Conservation (phyloP, 805 yeast genomes). For the Ogataea paradorogensis region DNA sequence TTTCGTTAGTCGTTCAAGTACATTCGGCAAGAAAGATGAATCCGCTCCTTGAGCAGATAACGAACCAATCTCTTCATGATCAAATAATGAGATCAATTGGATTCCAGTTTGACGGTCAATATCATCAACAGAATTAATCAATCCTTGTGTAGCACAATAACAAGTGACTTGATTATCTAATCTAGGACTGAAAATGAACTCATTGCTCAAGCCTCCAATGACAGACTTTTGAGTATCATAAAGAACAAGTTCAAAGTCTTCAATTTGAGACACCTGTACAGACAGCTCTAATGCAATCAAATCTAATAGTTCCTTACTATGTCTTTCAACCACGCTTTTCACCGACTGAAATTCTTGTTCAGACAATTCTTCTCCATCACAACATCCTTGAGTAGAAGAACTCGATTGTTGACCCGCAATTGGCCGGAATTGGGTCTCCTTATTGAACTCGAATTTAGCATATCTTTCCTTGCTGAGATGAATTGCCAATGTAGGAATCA, state of each 20-base stretch:
- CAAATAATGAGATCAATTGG: slow-evolving; percentile 78
- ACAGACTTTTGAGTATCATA: slow-evolving; percentile 82
- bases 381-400: slow-evolving; percentile 36
- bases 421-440: slow-evolving; percentile 82
- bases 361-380: slow-evolving; percentile 48
- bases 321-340: slow-evolving; percentile 66
- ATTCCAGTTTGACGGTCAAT: slow-evolving; percentile 54
- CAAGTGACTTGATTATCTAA: slow-evolving; percentile 89
- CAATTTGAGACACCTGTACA: slow-evolving; percentile 55
- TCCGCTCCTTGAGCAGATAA: slow-evolving; percentile 95
- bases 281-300: slow-evolving; percentile 64
- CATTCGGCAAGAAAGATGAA: slow-evolving; percentile 82
- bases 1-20: slow-evolving; percentile 63
- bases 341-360: slow-evolving; percentile 62
- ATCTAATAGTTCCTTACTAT: slow-evolving; percentile 66
- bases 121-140: slow-evolving; percentile 43
- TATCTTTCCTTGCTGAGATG: slow-evolving; percentile 80
- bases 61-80: slow-evolving; percentile 96
- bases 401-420: slow-evolving; percentile 56
- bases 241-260: slow-evolving; percentile 85
- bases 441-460: slow-evolving; percentile 81
- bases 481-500: slow-evolving; percentile 93
- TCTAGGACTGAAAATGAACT: slow-evolving; percentile 88
- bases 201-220: slow-evolving; percentile 86
- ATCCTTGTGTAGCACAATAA: slow-evolving; percentile 70